phyloP scores from a whole-genome alignment of 768 basidiomycete genomes.

The Rhodotorula graminis region DNA sequence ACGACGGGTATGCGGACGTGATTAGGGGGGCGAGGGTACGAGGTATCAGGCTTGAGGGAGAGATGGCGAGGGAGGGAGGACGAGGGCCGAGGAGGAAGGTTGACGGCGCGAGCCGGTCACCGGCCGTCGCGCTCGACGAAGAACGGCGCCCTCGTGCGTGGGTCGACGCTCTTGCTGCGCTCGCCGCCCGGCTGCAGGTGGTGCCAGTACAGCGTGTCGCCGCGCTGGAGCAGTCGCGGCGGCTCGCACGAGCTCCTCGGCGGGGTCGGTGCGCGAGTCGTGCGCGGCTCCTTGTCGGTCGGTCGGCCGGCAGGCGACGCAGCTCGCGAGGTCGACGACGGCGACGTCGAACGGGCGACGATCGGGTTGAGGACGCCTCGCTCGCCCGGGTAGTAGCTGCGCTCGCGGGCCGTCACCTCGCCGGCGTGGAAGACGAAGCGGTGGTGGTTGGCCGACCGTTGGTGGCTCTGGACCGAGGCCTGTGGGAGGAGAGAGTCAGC shows the following conservation, averaged over 20 bases:
- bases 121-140: background rate
- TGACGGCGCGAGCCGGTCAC: background rate
- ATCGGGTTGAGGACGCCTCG: slow-evolving; percentile 25
- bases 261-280: background rate
- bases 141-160: slow-evolving; percentile 13
- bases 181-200: slow-evolving; percentile 37
- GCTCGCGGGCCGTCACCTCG: slow-evolving; percentile 36
- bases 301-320: background rate
- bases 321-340: background rate
- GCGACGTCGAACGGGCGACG: background rate
- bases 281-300: slow-evolving; percentile 16
- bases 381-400: slow-evolving; percentile 30
- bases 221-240: slow-evolving; percentile 8
- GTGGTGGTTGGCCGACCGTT: slow-evolving; percentile 71
- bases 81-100: too few relatives aligned
- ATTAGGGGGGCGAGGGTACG: background rate
- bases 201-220: slow-evolving; percentile 42
- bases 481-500: background rate
- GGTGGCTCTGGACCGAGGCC: slow-evolving; percentile 46
- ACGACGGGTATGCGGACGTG: background rate
- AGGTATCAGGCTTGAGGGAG: background rate
- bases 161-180: slow-evolving; percentile 27
- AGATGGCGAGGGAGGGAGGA: background rate
- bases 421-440: slow-evolving; percentile 72
- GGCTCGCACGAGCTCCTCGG: background rate